Base-by-base conservation (phyloP, 2,329 filamentous ascomycete genomes). In the Nothomitra cinnamomea region DNA sequence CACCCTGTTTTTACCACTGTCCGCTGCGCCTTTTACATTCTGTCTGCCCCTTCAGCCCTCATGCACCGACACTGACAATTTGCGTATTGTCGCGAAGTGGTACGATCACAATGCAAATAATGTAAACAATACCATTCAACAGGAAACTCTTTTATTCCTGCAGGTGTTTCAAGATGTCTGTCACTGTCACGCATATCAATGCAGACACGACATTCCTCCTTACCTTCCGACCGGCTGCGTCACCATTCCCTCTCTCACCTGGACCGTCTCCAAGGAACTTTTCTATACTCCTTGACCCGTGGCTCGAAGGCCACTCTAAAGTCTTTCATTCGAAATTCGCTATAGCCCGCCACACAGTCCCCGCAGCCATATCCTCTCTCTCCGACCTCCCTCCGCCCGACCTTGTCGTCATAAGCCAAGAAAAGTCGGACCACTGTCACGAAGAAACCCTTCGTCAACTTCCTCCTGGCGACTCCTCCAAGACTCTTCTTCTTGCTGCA, bases 221-320 rank as follows among this genome's bases (percentile, higher is more conserved):
- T 45, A 76, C 75, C 25, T 82, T 85, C 61, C 70, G 75, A 54
- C 77, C 78, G 10, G 25, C 45, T 28, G 22, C 53, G 15, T n/a
- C 53, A 15, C 22, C 21, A 15, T 21, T 19, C 22, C 28, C 38
- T 8, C 32, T 32, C 12, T 57, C 54, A 22, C 55, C 67, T 63
- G 51, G 36, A 41, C 21, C 6, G n/a, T 38, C 40, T 32, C 70
- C 71, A 12, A 70, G 70, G 51, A 72, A 75, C 2, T 87, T 83
- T 64, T 79, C 76, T 15, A 75, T 88, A 53, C 72, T 88, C 41
- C 66, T 87, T 51, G 83, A 89, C 63, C 84, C 85, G 2, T 87
- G 82, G 79, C 71, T 86, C 32, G 70, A 71, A 10, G 79, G 80
- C 0, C 68, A 75, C 2, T 78, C 79, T 10, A 76, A 75, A 53